Percentiles rank a stretch among this genome's conserved stretches.
These are phyloP conservation scores for Trifolium pratense DNA, from an alignment of 306 rosid species.

Conservation along the genomic window DNA sequence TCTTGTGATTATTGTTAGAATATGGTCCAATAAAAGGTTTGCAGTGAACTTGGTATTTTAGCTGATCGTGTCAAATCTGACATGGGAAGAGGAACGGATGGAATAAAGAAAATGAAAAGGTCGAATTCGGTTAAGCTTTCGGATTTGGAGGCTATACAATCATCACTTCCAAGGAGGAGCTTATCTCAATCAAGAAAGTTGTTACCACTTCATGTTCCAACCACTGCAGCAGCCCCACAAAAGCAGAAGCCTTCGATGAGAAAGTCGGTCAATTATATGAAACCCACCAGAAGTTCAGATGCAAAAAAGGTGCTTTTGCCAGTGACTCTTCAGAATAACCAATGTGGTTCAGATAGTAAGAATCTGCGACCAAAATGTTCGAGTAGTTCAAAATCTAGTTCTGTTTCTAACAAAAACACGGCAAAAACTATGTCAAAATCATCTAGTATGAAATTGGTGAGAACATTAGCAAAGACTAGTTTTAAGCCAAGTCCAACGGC, in stretches of 20 bases:
- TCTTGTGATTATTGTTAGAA: slow-evolving; percentile 44
- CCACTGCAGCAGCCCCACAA: slow-evolving; percentile 34
- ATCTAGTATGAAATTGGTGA: slow-evolving; percentile 54
- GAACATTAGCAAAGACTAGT: slow-evolving; percentile 56
- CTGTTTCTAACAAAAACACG: slow-evolving; percentile 46
- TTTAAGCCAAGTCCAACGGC: slow-evolving; percentile 51
- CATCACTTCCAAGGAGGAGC: slow-evolving; percentile 49
- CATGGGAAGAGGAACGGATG: slow-evolving; percentile 51
- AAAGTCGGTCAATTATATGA: slow-evolving; percentile 76
- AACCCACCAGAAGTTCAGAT: slow-evolving; percentile 71
- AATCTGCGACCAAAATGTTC: slow-evolving; percentile 41
- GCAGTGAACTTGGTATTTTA: slow-evolving; percentile 57
- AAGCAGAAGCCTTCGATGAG: slow-evolving; percentile 49
- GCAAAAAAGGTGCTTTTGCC: slow-evolving; percentile 63
- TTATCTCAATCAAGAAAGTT: slow-evolving; percentile 54
- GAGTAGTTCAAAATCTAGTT: slow-evolving; percentile 39
- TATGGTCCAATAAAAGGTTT: slow-evolving; percentile 69
- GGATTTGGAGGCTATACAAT: slow-evolving; percentile 50
- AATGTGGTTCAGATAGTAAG: slow-evolving; percentile 46
- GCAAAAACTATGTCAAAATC: slow-evolving; percentile 46
- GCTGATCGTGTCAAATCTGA: slow-evolving; percentile 52
- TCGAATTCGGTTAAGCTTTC: slow-evolving; percentile 63
- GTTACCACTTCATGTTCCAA: slow-evolving; percentile 46
- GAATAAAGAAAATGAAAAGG: slow-evolving; percentile 66
- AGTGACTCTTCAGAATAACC: slow-evolving; percentile 49